Conservation (phyloP, 1,284 basidiomycete genomes). For the Fomitopsis pinicola region DNA sequence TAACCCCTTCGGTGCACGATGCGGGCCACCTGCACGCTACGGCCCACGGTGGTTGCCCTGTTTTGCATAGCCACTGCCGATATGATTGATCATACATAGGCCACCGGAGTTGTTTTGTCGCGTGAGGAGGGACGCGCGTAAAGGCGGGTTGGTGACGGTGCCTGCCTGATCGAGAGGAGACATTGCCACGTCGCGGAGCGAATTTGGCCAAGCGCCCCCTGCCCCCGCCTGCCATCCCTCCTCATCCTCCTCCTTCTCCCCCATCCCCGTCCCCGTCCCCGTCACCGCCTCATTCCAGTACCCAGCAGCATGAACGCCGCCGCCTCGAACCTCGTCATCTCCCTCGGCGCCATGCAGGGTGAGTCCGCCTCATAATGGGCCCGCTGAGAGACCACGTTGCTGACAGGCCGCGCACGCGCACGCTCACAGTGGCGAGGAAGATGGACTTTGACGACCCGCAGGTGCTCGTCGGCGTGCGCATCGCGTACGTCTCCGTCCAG, state of each 20-base stretch:
- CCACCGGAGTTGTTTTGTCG: too few species aligned
- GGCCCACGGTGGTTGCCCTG: too few species aligned
- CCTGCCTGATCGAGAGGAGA: not conserved
- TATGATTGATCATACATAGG: too few species aligned
- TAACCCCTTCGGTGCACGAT: too few species aligned
- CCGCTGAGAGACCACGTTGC: conserved; percentile 1
- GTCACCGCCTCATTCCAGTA: not conserved
- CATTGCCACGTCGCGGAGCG: not conserved
- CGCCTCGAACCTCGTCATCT: conserved; percentile 73
- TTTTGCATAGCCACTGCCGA: too few species aligned
- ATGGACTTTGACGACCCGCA: conserved; percentile 91
- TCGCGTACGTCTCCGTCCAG: conserved; percentile 80
- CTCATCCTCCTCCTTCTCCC: conserved; percentile 1
- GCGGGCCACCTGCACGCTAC: too few species aligned
- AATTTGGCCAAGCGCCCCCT: not conserved
- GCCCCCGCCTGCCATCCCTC: not conserved
- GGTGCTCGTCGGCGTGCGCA: conserved; percentile 78
- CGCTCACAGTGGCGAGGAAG: conserved; percentile 72
- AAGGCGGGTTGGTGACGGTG: not conserved
- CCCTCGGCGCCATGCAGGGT: conserved; percentile 90
- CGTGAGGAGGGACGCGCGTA: too few species aligned
- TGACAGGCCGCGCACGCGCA: not conserved
- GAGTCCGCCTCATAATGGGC: conserved; percentile 11
- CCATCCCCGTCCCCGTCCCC: not conserved
- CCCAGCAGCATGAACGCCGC: conserved; percentile 34